phyloP scores from a whole-genome alignment of 306 rosid genomes.

The Cucumis melo region DNA sequence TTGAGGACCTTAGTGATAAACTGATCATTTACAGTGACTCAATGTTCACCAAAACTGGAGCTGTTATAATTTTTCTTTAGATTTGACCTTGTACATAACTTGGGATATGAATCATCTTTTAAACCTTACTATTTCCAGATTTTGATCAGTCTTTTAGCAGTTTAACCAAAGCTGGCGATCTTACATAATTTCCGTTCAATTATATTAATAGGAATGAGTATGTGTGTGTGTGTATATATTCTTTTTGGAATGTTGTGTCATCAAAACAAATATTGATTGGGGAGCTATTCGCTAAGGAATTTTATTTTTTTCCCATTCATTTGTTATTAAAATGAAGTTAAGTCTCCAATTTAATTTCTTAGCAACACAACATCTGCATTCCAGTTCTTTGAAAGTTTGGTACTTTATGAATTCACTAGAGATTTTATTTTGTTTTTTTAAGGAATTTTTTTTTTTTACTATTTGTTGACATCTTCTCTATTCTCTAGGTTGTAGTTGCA shows the following conservation, averaged over 20 bases:
- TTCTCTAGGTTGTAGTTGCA: conserved; percentile 78
- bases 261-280: too few relatives aligned
- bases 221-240: too few relatives aligned
- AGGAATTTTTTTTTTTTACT: too few relatives aligned
- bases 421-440: not conserved
- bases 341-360: not conserved
- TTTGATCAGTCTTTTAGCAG: not conserved
- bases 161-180: not conserved
- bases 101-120: not conserved
- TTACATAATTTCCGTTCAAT: not conserved
- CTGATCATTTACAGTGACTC: not conserved
- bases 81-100: not conserved
- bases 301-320: too few relatives aligned
- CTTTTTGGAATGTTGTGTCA: too few relatives aligned
- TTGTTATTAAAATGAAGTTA: not conserved
- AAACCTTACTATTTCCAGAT: not conserved
- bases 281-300: too few relatives aligned
- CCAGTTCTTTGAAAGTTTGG: not conserved
- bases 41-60: not conserved
- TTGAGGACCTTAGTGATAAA: not conserved
- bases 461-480: not conserved
- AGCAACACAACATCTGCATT: not conserved
- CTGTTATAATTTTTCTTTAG: not conserved
- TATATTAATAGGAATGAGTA: not conserved
- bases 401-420: not conserved